Conservation (phyloP, 208 protist species). For the Ichthyophonus hoferi region DNA sequence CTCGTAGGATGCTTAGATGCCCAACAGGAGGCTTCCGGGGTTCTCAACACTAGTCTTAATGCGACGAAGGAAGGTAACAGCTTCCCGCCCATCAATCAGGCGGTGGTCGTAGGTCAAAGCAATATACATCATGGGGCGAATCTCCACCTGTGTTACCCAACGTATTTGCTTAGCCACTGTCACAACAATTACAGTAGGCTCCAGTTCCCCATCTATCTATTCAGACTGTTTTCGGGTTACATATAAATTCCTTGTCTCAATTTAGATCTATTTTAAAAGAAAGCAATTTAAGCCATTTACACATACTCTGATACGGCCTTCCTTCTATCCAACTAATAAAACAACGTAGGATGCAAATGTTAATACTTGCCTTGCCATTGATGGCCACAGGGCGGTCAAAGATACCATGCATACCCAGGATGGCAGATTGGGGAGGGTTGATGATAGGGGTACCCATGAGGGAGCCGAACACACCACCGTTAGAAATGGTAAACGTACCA, state of each 20-base stretch:
- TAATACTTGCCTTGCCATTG: conserved; percentile 53
- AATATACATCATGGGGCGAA: conserved; percentile 96
- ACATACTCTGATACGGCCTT: conserved; percentile 4
- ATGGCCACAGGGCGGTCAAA: conserved; percentile 91
- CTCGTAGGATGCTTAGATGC: too few relatives aligned
- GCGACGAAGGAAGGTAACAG: conserved; percentile 93
- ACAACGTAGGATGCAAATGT: too few relatives aligned
- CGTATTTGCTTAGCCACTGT: neutral
- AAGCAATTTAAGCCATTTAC: neutral
- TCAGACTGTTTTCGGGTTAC: too few relatives aligned
- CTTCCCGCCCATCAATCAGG: conserved; percentile 94
- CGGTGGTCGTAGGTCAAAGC: conserved; percentile 98
- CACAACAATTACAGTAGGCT: too few relatives aligned
- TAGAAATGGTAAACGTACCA: conserved; percentile 98
- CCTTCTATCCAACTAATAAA: too few relatives aligned
- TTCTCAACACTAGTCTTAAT: conserved; percentile 93
- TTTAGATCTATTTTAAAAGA: too few relatives aligned
- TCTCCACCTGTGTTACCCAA: conserved; percentile 62
- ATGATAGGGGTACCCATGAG: conserved; percentile 98
- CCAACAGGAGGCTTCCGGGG: conserved; percentile 83
- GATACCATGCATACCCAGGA: conserved; percentile 96
- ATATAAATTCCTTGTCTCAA: too few relatives aligned
- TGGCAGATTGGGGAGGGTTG: conserved; percentile 95
- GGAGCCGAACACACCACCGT: conserved; percentile 95
- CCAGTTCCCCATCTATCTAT: too few relatives aligned